These are phyloP conservation scores for Sclerotinia sclerotiorum DNA, from an alignment of 2,329 filamentous ascomycete species.

Conservation along the genomic window DNA sequence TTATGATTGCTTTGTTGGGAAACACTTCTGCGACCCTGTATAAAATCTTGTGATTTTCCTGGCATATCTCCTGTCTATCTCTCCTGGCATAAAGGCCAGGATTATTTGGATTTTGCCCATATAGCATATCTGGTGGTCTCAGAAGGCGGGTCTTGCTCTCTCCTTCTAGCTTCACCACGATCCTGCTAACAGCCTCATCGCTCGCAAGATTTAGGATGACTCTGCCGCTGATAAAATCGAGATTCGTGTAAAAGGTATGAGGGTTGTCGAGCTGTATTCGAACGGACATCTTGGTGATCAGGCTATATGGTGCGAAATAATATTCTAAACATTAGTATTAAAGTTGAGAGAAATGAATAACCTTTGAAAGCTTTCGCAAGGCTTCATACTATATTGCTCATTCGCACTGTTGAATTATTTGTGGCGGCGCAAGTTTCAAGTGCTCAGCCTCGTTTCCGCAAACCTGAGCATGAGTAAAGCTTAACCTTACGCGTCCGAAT, in stretches of 20 bases:
- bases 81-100: conserved; percentile 26
- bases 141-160: conserved; percentile 64
- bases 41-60: conserved; percentile 69
- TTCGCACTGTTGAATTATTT: conserved; percentile 10
- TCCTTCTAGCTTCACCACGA: conserved; percentile 81
- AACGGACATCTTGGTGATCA: conserved; percentile 57
- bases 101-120: conserved; percentile 23
- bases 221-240: conserved; percentile 68
- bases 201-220: conserved; percentile 59
- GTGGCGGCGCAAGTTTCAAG: conserved; percentile 13
- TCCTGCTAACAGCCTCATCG: conserved; percentile 67
- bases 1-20: conserved; percentile 45
- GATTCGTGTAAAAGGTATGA: conserved; percentile 75
- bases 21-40: conserved; percentile 75
- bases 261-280: conserved; percentile 65
- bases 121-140: conserved; percentile 27
- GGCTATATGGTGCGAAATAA: neutral
- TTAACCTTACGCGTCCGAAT: neutral
- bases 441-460: conserved; percentile 22
- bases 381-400: neutral
- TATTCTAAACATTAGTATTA: conserved; percentile 3
- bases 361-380: conserved; percentile 1
- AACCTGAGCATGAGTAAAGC: too few relatives aligned
- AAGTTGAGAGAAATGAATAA: neutral
- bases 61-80: conserved; percentile 42